These are phyloP conservation scores for Oenanthe javanica DNA, from an alignment of 140 eudicot species.

Conservation along the genomic window DNA sequence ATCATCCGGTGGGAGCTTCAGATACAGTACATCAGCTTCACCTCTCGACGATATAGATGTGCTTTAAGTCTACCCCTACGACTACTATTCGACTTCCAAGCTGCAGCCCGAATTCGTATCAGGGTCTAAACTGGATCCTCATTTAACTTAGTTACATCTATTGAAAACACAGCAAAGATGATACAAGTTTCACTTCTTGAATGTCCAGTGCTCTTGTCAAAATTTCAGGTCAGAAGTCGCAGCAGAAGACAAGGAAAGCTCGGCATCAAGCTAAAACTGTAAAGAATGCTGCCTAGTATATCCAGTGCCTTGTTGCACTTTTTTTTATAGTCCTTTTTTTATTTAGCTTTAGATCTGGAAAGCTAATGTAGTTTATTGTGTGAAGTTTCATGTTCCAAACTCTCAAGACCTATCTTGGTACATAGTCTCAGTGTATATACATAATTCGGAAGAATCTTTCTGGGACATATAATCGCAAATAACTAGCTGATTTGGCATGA, in stretches of 20 bases:
- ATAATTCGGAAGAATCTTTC: background rate
- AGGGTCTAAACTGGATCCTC: slow-evolving; percentile 24
- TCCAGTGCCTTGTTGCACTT: background rate
- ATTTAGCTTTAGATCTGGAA: background rate
- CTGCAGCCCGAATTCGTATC: slow-evolving; percentile 23
- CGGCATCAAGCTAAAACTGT: slow-evolving; percentile 7
- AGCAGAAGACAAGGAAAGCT: slow-evolving; percentile 34
- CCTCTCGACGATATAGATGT: slow-evolving; percentile 29
- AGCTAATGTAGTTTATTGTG: slow-evolving; percentile 7
- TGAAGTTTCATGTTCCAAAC: slow-evolving; percentile 4
- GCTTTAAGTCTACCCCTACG: slow-evolving; percentile 19
- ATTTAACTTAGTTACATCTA: slow-evolving; percentile 17
- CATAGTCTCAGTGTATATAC: slow-evolving; percentile 2
- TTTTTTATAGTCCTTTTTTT: too few species aligned
- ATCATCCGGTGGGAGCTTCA: slow-evolving; percentile 62
- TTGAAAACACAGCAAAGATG: slow-evolving; percentile 28
- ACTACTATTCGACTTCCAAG: slow-evolving; percentile 33
- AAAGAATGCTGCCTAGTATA: background rate
- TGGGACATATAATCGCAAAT: background rate
- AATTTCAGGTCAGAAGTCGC: slow-evolving; percentile 24
- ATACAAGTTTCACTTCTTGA: slow-evolving; percentile 19
- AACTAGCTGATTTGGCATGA: background rate
- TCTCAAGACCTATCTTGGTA: background rate
- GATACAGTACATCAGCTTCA: slow-evolving; percentile 49
- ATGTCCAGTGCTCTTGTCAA: slow-evolving; percentile 27